A percentile compares a stretch with the other conserved stretches of the same genome.
phyloP scores from a whole-genome alignment of 768 basidiomycete genomes.

The Russula brevipes region DNA sequence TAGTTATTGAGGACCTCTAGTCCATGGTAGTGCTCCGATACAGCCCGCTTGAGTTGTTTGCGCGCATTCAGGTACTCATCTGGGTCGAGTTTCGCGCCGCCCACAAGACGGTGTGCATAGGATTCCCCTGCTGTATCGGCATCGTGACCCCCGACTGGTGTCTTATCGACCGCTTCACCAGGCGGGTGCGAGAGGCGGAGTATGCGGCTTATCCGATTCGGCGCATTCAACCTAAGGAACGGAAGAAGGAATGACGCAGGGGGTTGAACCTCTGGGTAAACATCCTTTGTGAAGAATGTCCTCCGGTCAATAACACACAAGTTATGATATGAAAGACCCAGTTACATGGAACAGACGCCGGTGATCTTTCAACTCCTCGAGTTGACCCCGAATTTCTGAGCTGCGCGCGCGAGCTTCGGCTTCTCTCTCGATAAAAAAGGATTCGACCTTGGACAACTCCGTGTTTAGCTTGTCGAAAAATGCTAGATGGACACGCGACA shows the following conservation, averaged over 20 bases:
- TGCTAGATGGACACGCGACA: constrained; percentile 54
- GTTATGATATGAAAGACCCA: not conserved
- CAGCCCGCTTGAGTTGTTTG: constrained; percentile 76
- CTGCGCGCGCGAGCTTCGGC: constrained; percentile 50
- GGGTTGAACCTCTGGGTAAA: constrained; percentile 6
- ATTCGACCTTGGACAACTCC: constrained; percentile 80
- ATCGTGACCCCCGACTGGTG: constrained; percentile 1
- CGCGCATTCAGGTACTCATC: constrained; percentile 83
- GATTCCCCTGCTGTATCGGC: constrained; percentile 5
- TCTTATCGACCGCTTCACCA: not conserved
- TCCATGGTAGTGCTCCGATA: constrained; percentile 76
- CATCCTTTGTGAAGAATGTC: not conserved
- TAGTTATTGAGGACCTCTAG: constrained; percentile 87
- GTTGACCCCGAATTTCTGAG: constrained; percentile 25
- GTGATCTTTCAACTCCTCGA: constrained; percentile 21
- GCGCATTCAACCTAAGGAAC: not conserved
- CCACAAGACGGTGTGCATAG: not conserved
- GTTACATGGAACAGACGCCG: constrained; percentile 16
- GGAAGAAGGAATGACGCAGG: not conserved
- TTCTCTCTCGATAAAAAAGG: constrained; percentile 73
- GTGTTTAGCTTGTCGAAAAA: constrained; percentile 77
- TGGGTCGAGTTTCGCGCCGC: constrained; percentile 42
- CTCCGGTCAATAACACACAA: not conserved
- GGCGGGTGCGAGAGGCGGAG: not conserved
- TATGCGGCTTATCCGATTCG: not conserved